Evolutionary conservation across 2,329 filamentous ascomycete genomes (phyloP).

Genomic region (Endoconidiophora polonica): DNA sequence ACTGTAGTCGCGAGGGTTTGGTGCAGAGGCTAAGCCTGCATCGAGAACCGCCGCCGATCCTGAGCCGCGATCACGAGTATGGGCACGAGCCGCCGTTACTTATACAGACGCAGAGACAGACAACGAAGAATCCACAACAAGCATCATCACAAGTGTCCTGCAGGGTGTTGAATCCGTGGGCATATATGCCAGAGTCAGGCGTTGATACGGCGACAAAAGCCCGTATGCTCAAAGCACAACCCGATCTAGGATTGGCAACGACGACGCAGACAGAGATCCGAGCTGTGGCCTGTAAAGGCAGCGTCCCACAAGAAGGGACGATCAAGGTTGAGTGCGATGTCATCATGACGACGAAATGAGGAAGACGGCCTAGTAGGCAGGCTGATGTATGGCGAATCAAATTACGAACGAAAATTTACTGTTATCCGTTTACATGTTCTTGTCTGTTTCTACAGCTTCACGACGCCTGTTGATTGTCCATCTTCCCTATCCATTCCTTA

Average conservation of each 20-base stretch:
- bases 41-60: too few relatives aligned
- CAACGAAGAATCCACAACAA: not conserved
- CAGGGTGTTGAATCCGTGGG: not conserved
- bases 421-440: not conserved
- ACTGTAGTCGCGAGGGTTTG: too few relatives aligned
- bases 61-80: too few relatives aligned
- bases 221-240: slow-evolving; percentile 5
- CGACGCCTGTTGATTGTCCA: too few relatives aligned
- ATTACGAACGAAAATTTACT: not conserved
- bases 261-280: slow-evolving; percentile 5
- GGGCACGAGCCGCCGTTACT: too few relatives aligned
- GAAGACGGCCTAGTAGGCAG: too few relatives aligned
- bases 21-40: too few relatives aligned
- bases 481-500: too few relatives aligned
- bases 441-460: not conserved
- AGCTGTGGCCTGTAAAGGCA: not conserved
- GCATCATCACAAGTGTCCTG: not conserved
- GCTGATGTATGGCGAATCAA: not conserved
- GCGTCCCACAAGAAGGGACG: slow-evolving; percentile 3
- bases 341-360: not conserved
- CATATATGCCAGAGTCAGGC: slow-evolving; percentile 1
- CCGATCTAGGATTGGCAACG: slow-evolving; percentile 2
- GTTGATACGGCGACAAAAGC: not conserved
- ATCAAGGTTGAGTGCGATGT: slow-evolving; percentile 6
- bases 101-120: too few relatives aligned